Evolutionary conservation across 768 basidiomycete species (phyloP).

Genomic region (Phlegmacium glaucopus): DNA sequence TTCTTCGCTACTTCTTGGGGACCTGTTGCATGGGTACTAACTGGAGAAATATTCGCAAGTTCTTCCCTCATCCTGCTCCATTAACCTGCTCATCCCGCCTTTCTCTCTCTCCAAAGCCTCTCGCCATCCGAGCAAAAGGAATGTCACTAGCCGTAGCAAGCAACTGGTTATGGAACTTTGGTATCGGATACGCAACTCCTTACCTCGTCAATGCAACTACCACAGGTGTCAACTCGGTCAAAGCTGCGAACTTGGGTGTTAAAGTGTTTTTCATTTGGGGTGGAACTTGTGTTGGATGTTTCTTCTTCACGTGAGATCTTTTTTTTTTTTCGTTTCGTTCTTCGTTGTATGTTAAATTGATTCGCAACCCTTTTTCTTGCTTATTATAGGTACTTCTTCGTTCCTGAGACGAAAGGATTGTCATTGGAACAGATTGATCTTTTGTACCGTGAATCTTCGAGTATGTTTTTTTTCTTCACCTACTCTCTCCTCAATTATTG

Average conservation of each 20-base stretch:
- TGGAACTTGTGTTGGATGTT: conserved; percentile 57
- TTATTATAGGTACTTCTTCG: conserved; percentile 14
- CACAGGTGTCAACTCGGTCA: conserved; percentile 13
- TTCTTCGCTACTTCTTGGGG: conserved; percentile 65
- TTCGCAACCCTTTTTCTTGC: background rate
- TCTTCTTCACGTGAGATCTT: conserved; percentile 71
- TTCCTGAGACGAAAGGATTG: conserved; percentile 60
- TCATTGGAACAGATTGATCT: conserved; percentile 81
- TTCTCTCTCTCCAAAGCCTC: conserved; percentile 40
- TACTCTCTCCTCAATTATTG: too few relatives aligned
- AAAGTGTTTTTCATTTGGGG: conserved; percentile 88
- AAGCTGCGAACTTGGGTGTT: conserved; percentile 46
- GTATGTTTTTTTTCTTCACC: conserved; percentile 7
- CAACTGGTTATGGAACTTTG: conserved; percentile 73
- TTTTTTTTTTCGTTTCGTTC: conserved; percentile 37
- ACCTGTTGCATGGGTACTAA: conserved; percentile 61
- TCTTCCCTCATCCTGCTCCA: background rate
- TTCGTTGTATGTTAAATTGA: conserved; percentile 21
- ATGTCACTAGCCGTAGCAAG: conserved; percentile 62
- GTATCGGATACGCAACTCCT: conserved; percentile 45
- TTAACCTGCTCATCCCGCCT: background rate
- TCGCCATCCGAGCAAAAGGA: conserved; percentile 74
- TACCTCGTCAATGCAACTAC: conserved; percentile 47
- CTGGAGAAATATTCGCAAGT: conserved; percentile 68
- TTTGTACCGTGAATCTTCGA: conserved; percentile 58